These are phyloP conservation scores for Colletotrichum camelliae DNA, from an alignment of 2,329 filamentous ascomycete genomes.

Conservation along the genomic window DNA sequence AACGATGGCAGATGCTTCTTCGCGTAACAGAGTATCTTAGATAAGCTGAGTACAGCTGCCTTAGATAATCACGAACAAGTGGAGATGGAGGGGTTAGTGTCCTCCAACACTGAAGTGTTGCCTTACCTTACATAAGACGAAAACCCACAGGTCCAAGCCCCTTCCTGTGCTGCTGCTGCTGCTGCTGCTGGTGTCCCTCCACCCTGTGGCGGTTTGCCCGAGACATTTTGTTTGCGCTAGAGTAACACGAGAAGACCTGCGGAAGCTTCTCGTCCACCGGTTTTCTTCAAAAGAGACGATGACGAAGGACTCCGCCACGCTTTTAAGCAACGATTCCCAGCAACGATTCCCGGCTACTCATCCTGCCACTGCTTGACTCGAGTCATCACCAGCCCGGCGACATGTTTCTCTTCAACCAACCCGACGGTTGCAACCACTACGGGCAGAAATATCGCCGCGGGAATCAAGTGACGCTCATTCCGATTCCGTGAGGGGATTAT, in stretches of 20 bases:
- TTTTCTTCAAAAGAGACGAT: conserved; percentile 5
- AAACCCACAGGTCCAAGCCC: background rate
- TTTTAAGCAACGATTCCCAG: background rate
- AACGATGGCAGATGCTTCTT: background rate
- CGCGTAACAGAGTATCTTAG: background rate
- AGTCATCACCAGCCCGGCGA: background rate
- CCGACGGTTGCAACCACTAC: conserved; percentile 7
- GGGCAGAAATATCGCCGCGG: background rate
- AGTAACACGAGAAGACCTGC: conserved; percentile 9
- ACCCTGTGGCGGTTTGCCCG: conserved; percentile 11
- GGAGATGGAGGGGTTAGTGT: background rate
- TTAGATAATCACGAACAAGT: background rate
- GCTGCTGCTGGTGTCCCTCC: background rate
- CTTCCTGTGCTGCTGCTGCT: background rate
- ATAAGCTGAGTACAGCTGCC: background rate
- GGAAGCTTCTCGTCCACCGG: conserved; percentile 10
- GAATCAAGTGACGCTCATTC: conserved; percentile 10
- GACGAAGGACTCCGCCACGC: conserved; percentile 14
- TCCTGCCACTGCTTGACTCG: background rate
- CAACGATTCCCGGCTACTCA: background rate
- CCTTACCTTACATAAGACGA: background rate
- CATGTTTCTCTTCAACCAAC: background rate
- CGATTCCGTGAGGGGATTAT: conserved; percentile 7
- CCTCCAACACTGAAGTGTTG: background rate
- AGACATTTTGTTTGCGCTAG: conserved; percentile 18